phyloP scores from a whole-genome alignment of 352 stramenopile genomes.

The Globisporangium canariense region DNA sequence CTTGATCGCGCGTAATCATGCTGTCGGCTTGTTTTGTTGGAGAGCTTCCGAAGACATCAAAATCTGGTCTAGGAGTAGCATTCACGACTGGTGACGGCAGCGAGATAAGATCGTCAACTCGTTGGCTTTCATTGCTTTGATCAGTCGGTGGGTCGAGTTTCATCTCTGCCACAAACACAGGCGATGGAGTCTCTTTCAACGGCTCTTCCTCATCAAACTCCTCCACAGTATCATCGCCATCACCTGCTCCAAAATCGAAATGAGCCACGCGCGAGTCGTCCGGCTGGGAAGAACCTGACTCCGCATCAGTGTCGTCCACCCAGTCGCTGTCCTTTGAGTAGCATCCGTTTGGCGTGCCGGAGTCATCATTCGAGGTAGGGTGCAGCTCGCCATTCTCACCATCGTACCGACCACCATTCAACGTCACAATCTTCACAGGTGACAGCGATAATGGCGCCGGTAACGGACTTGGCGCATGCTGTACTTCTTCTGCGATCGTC shows the following conservation, averaged over 20 bases:
- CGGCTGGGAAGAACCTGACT: neutral
- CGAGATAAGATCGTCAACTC: slow-evolving; percentile 28
- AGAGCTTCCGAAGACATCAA: slow-evolving; percentile 16
- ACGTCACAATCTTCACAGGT: neutral
- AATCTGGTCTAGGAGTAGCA: neutral
- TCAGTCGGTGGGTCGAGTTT: neutral
- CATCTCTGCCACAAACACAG: neutral
- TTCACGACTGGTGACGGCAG: slow-evolving; percentile 37
- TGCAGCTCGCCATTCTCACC: neutral
- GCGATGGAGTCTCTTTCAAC: neutral
- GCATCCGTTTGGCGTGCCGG: neutral
- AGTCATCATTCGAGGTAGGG: neutral
- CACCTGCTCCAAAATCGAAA: slow-evolving; percentile 4
- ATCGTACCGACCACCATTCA: neutral
- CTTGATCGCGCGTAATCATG: neutral
- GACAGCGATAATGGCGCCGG: neutral
- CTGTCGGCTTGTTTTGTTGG: neutral
- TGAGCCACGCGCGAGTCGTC: slow-evolving; percentile 1
- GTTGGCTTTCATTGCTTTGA: neutral
- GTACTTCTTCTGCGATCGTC: slow-evolving; percentile 8
- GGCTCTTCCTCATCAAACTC: neutral
- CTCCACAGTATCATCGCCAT: neutral
- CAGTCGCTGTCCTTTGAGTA: neutral
- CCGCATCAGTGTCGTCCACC: slow-evolving; percentile 6
- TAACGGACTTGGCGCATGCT: neutral